Conservation (phyloP, 1,284 basidiomycete genomes). For the Microbotryum intermedium region DNA sequence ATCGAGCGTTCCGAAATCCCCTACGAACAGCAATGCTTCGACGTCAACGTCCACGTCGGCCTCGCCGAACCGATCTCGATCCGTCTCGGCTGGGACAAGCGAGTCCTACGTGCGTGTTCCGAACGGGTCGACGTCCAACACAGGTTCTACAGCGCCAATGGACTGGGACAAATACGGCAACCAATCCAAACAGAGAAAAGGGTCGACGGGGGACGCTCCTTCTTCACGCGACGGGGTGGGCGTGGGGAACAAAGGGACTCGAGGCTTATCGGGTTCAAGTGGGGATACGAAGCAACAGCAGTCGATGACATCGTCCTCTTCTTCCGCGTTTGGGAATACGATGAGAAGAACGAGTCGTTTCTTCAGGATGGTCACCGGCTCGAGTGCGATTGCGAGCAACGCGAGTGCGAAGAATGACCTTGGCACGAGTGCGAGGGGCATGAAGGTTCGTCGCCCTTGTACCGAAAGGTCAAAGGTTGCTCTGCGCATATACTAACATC, state of each 20-base stretch:
- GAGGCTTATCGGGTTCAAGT: too few relatives aligned
- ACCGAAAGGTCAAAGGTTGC: background rate
- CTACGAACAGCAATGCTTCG: too few relatives aligned
- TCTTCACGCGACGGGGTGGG: too few relatives aligned
- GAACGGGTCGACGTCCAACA: background rate
- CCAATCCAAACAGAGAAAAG: too few relatives aligned
- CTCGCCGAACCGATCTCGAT: too few relatives aligned
- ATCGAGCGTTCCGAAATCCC: background rate
- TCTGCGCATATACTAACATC: background rate
- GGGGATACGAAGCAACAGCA: background rate
- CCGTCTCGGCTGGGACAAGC: background rate
- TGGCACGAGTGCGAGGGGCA: background rate
- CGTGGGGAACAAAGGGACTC: too few relatives aligned
- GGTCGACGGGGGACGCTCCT: too few relatives aligned
- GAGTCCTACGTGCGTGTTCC: background rate
- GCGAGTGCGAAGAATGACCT: background rate
- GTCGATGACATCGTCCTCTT: background rate
- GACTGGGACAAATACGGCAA: too few relatives aligned
- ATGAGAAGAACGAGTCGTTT: constrained; percentile 34
- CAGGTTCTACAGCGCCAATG: too few relatives aligned
- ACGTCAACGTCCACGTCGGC: background rate
- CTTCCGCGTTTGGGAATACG: constrained; percentile 15
- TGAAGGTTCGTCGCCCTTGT: too few relatives aligned
- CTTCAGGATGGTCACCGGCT: constrained; percentile 26
- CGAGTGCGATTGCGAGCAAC: background rate